Evolutionary conservation across 176 grass and related monocot species (phyloP), one percentile per base, ranked within the genome.

Genomic region (Rhynchospora breviuscula): DNA sequence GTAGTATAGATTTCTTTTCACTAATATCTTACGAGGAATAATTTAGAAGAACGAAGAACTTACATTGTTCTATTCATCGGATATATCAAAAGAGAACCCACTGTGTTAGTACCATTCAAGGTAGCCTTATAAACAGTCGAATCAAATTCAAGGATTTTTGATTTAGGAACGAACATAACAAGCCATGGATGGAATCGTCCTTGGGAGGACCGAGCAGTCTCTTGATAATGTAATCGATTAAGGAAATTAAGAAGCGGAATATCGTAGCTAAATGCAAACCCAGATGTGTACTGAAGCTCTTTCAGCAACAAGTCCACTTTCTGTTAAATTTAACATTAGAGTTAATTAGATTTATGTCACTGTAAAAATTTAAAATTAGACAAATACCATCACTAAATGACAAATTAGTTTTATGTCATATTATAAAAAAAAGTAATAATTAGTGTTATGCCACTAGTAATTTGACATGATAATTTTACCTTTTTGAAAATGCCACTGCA

Each of bases 11-110:
- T n/a, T 40, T 40, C 35, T 40, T 40, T 40, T 40, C 35, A 40
- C 35, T 3, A 5, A 40, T 40, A 2, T 2, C 35, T 40, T 2
- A 2, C 3, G 35, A 40, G 1, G 1, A 40, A 40, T 40, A 40
- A 40, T 40, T 40, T 40, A 40, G 4, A 40, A 40, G 2, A 40
- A 40, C 3, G 45, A 19, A 60, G 1, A 4, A 49, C 84, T 21
- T 70, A 61, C 84, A 17, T 89, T 1, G 10, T 17, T 46, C 7
- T 87, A 78, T 89, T 84, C 80, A 90, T 82, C 0, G 91, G 88
- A 19, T 93, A 93, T 43, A 90, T 68, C 11, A 93, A 84, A n/a
- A 93, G 86, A 14, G 88, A 3, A 3, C 88, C 88, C 0, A n/a
- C 66, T 0, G 84, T 74, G 12, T 72, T 90, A 56, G 29, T 26